Conservation (phyloP, 225 moss, liverwort and hornwort genomes). For the Thuidium tamariscinum region DNA sequence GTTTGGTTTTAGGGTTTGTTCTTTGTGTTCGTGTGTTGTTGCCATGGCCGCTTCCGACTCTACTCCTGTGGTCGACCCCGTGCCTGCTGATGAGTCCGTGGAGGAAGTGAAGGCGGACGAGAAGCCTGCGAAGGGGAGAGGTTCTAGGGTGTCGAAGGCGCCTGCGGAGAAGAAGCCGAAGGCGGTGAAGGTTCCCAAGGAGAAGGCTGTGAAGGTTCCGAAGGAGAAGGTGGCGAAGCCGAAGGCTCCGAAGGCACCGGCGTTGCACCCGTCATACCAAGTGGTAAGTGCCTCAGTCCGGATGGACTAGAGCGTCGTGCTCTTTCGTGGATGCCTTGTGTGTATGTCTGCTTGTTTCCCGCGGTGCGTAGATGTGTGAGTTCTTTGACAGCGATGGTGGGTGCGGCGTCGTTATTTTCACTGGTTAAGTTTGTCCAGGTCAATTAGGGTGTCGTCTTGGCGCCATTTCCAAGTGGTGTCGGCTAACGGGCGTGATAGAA, state of each 20-base stretch:
- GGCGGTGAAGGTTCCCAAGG: slow-evolving; percentile 28
- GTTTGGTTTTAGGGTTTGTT: background rate
- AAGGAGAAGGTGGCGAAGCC: slow-evolving; percentile 46
- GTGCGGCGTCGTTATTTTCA: too few species aligned
- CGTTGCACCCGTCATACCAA: slow-evolving; percentile 59
- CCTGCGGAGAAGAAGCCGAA: slow-evolving; percentile 27
- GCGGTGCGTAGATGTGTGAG: background rate
- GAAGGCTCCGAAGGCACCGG: slow-evolving; percentile 23
- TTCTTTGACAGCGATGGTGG: background rate
- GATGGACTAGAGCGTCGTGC: background rate
- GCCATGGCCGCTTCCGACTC: slow-evolving; percentile 46
- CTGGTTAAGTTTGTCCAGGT: background rate
- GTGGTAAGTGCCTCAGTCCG: slow-evolving; percentile 16
- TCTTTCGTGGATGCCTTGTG: background rate
- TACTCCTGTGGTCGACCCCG: slow-evolving; percentile 8
- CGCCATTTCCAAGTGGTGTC: background rate
- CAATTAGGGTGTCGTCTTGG: background rate
- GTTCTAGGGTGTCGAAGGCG: slow-evolving; percentile 13
- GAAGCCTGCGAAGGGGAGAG: slow-evolving; percentile 22
- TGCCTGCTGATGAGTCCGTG: slow-evolving; percentile 2
- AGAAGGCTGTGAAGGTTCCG: slow-evolving; percentile 45
- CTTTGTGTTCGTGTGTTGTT: background rate
- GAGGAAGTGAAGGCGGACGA: slow-evolving; percentile 27
- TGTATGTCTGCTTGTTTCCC: background rate
- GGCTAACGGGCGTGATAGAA: too few species aligned